Base-by-base conservation (phyloP, 2,329 filamentous ascomycete genomes). In the Talaromyces rugulosus region DNA sequence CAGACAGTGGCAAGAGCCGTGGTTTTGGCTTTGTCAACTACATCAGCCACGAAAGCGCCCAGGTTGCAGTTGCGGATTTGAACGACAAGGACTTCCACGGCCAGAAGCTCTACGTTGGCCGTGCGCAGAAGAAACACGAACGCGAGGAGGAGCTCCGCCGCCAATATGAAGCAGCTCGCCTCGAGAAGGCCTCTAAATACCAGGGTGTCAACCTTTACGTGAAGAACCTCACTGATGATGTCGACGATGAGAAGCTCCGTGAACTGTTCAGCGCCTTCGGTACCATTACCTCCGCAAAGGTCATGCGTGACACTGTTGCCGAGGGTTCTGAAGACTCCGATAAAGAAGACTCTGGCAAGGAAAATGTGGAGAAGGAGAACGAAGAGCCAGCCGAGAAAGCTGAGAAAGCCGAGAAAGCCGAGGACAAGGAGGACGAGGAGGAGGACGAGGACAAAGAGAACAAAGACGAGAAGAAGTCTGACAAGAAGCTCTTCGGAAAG, bases 51-150 rank as follows among this genome's bases (percentile, higher is more conserved):
- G 93, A 96, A 77, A 86, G 87, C 74, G 95, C 95, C 65, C 80
- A 86, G 72, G 87, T 87, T 78, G 93, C 95, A 66, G 95, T 98
- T 63, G 93, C 97, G 0, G 89, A 92, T 68, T 87, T 99, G 68
- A 94, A 99, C 78, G 89, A 91, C 75, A 92, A 88, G 72, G 93
- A 98, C 58, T 92, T 96, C 85, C 90, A 90, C 74, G 90, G 91
- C 65, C 92, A 98, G 83, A 95, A 96, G 76, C 87, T 99, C 64
- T 99, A 99, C 75, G 95, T 99, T 69, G 95, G 95, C 70, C 93
- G 95, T 77, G 95, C 95, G 62, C 95, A 98, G 85, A 99, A 99
- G 91, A 99, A 99, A 86, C 95, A 98, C 78, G 95, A 99, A 84
- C 95, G 95, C 73, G 95, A 99, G 84, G 95, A 99, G 83, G 95